Conservation (phyloP, 2,329 filamentous ascomycete genomes). For the Blumeria hordei region DNA sequence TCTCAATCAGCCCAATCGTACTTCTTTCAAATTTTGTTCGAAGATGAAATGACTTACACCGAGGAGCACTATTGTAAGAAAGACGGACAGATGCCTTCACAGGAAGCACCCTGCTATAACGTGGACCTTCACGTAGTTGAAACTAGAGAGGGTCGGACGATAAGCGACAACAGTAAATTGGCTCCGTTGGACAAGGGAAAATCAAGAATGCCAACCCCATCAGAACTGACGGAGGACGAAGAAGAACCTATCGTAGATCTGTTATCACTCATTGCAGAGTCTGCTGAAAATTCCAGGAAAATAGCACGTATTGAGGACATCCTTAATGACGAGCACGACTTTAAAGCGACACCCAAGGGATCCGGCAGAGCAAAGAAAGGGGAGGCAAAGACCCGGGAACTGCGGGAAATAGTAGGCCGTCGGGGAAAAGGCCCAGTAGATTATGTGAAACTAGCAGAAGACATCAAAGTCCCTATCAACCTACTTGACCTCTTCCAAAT, state of each 20-base stretch:
- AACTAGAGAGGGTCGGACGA: neutral
- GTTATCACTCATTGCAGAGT: neutral
- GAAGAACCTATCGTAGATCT: neutral
- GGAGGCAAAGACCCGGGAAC: neutral
- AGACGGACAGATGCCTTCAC: neutral
- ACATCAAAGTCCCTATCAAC: neutral
- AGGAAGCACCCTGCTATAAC: neutral
- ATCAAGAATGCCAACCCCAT: neutral
- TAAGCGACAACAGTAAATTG: neutral
- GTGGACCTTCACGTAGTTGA: no score
- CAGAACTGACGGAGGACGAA: neutral
- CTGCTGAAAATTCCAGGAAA: neutral
- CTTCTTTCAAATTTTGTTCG: no score
- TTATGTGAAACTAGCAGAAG: neutral
- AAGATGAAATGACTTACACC: neutral
- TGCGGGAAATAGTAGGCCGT: neutral
- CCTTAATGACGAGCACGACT: neutral
- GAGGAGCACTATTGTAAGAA: neutral
- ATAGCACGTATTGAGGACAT: neutral
- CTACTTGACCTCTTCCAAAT: neutral
- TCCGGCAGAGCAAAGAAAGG: neutral
- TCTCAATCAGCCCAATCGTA: neutral
- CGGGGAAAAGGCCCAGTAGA: neutral
- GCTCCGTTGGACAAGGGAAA: neutral
- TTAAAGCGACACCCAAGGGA: neutral